phyloP scores from a whole-genome alignment of 2,329 filamentous ascomycete genomes.

The Paracorniculantispora psalliotae region DNA sequence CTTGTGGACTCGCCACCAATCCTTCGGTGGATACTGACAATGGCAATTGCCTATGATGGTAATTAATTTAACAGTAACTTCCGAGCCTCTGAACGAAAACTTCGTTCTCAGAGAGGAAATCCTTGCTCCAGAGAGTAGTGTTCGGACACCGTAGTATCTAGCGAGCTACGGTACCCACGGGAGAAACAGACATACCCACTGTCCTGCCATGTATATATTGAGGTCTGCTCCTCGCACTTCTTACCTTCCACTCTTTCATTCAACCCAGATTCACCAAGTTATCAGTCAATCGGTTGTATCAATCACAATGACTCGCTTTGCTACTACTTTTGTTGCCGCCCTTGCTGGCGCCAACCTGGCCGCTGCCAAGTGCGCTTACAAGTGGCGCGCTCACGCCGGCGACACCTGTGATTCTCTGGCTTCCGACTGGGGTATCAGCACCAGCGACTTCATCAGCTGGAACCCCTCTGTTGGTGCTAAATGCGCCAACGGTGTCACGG shows the following conservation, averaged over 20 bases:
- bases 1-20: background rate
- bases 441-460: conserved; percentile 20
- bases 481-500: background rate
- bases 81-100: background rate
- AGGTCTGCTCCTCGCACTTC: background rate
- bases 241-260: background rate
- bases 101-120: background rate
- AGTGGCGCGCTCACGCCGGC: conserved; percentile 15
- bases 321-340: conserved; percentile 1
- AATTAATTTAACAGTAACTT: background rate
- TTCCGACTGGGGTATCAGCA: conserved; percentile 20
- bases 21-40: background rate
- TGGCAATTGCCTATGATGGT: background rate
- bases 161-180: background rate
- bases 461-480: conserved; percentile 21
- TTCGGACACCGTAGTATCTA: background rate
- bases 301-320: conserved; percentile 7
- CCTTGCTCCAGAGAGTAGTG: background rate
- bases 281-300: background rate
- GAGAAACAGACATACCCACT: background rate
- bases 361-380: conserved; percentile 12
- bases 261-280: background rate
- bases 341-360: conserved; percentile 10
- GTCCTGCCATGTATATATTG: background rate
- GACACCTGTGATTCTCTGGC: conserved; percentile 25